Conservation (phyloP, 805 yeast species). For the Ogataea ganodermae region DNA sequence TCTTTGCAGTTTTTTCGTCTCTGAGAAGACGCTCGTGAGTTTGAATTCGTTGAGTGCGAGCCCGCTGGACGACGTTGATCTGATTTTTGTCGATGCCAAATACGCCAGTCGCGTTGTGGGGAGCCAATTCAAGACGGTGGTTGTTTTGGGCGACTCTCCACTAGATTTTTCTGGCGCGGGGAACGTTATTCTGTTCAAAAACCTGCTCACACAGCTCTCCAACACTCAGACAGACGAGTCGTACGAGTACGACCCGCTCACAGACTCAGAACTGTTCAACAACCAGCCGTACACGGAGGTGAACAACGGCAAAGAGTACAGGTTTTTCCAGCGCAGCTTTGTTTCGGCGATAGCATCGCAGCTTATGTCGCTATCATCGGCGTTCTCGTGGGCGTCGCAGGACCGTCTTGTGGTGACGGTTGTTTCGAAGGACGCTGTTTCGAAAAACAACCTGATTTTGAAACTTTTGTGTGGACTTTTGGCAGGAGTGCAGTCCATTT, state of each 20-base stretch:
- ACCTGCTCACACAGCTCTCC: slow-evolving; percentile 10
- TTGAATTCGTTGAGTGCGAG: slow-evolving; percentile 44
- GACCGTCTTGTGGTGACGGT: slow-evolving; percentile 30
- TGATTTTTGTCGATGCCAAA: slow-evolving; percentile 27
- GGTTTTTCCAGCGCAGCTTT: slow-evolving; percentile 37
- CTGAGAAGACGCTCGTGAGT: slow-evolving; percentile 41
- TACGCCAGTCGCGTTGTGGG: slow-evolving; percentile 11
- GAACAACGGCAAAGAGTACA: slow-evolving; percentile 25
- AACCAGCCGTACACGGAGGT: slow-evolving; percentile 32
- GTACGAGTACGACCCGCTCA: slow-evolving; percentile 23
- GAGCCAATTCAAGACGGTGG: slow-evolving; percentile 27
- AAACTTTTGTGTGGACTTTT: slow-evolving; percentile 45
- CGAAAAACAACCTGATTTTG: slow-evolving; percentile 32
- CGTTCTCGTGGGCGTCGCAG: slow-evolving; percentile 28
- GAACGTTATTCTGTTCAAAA: slow-evolving; percentile 32
- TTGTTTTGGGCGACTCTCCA: slow-evolving; percentile 29
- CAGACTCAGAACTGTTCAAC: slow-evolving; percentile 27
- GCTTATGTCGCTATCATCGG: slow-evolving; percentile 34
- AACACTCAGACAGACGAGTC: slow-evolving; percentile 17
- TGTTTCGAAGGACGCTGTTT: slow-evolving; percentile 12
- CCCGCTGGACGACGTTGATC: slow-evolving; percentile 40
- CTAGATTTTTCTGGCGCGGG: slow-evolving; percentile 33
- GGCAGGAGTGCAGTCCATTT: slow-evolving; percentile 31
- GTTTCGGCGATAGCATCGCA: slow-evolving; percentile 39
- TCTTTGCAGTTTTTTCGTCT: slow-evolving; percentile 35